Evolutionary conservation across 805 yeast genomes (phyloP).

Genomic region (Candida awuae): DNA sequence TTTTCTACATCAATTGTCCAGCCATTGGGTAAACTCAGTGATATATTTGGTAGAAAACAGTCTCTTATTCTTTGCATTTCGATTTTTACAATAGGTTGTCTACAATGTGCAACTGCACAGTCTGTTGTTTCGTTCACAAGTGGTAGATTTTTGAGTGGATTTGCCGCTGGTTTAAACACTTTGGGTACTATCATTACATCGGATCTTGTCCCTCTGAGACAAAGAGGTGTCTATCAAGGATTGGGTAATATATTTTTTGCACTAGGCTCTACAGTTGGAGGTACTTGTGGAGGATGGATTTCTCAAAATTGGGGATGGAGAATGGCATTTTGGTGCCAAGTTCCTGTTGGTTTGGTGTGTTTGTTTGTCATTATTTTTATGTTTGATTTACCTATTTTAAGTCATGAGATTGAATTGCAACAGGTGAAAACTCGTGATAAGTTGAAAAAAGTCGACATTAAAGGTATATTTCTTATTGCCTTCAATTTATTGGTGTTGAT

Average conservation of each 20-base stretch:
- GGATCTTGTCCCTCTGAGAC: conserved; percentile 73
- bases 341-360: conserved; percentile 38
- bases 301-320: conserved; percentile 60
- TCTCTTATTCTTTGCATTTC: conserved; percentile 43
- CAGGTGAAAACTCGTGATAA: conserved; percentile 35
- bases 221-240: conserved; percentile 83
- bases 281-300: conserved; percentile 52
- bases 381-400: conserved; percentile 40
- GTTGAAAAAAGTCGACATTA: conserved; percentile 48
- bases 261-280: conserved; percentile 71
- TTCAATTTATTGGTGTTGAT: conserved; percentile 27
- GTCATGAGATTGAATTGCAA: conserved; percentile 25
- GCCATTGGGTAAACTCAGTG: conserved; percentile 66
- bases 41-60: conserved; percentile 60
- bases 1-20: conserved; percentile 66
- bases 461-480: conserved; percentile 29
- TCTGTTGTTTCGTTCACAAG: conserved; percentile 40
- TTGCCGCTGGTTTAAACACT: conserved; percentile 85
- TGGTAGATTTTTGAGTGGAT: conserved; percentile 69
- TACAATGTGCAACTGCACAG: conserved; percentile 46
- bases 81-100: conserved; percentile 50
- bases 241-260: conserved; percentile 73
- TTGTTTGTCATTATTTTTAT: conserved; percentile 33
- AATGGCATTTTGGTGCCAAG: conserved; percentile 47
- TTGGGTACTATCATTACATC: conserved; percentile 69